Evolutionary conservation across 2,329 filamentous ascomycete species (phyloP).

Genomic region (Bipolaris cookei): DNA sequence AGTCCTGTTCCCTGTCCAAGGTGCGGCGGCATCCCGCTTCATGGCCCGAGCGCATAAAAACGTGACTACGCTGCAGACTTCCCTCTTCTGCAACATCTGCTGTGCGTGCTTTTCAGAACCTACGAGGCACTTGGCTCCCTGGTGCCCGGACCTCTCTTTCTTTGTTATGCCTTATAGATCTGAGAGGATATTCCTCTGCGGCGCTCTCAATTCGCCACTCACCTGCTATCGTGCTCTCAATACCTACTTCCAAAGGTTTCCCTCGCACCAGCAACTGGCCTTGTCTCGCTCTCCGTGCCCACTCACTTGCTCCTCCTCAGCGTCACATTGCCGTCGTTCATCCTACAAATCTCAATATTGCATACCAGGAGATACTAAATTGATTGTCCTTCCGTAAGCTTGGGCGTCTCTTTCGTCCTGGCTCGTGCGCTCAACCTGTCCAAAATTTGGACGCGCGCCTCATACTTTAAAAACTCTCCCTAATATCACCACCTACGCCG

Average conservation of each 20-base stretch:
- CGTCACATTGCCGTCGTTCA: slow-evolving; percentile 1
- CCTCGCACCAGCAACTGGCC: slow-evolving; percentile 33
- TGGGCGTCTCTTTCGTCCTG: slow-evolving; percentile 23
- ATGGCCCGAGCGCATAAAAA: slow-evolving; percentile 28
- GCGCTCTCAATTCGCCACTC: slow-evolving; percentile 15
- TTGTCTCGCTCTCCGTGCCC: slow-evolving; percentile 18
- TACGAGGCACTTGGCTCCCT: neutral
- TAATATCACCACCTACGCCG: slow-evolving; percentile 12
- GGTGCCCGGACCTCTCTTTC: neutral
- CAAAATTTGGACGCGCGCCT: slow-evolving; percentile 34
- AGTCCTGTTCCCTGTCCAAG: slow-evolving; percentile 18
- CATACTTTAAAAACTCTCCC: slow-evolving; percentile 23
- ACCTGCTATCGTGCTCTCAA: slow-evolving; percentile 22
- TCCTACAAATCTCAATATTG: slow-evolving; percentile 1
- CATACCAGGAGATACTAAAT: slow-evolving; percentile 4
- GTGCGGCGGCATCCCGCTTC: slow-evolving; percentile 18
- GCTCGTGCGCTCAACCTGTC: slow-evolving; percentile 39
- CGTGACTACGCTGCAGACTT: slow-evolving; percentile 25
- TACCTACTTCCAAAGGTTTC: slow-evolving; percentile 20
- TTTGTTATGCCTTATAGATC: slow-evolving; percentile 1
- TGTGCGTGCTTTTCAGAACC: slow-evolving; percentile 7
- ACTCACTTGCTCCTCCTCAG: slow-evolving; percentile 15
- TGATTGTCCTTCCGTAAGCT: slow-evolving; percentile 15
- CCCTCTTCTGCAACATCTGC: slow-evolving; percentile 15
- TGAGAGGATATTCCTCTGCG: neutral